Conservation (phyloP, 192 early-diverging fungal genomes). For the Pilaira anomala region DNA sequence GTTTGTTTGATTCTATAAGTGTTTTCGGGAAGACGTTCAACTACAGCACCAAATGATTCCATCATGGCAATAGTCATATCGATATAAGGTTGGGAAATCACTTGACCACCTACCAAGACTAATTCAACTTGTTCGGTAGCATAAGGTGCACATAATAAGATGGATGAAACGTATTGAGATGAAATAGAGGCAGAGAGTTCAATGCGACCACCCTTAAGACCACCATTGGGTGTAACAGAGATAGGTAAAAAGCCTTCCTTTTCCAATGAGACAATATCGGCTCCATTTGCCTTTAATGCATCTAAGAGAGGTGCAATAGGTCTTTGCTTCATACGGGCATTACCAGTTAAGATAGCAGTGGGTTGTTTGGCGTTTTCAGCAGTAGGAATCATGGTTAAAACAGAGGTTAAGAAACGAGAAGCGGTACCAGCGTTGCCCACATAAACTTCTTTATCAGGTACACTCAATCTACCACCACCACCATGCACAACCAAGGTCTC, state of each 20-base stretch:
- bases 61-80: conserved; percentile 99
- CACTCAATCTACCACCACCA: conserved; percentile 70
- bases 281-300: conserved; percentile 81
- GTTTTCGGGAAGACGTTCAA: conserved; percentile 70
- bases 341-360: conserved; percentile 80
- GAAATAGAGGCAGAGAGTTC: conserved; percentile 89
- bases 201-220: conserved; percentile 85
- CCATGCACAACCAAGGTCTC: conserved; percentile 83
- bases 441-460: conserved; percentile 79
- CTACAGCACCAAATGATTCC: conserved; percentile 85
- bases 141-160: conserved; percentile 94
- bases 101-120: conserved; percentile 84
- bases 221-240: conserved; percentile 67
- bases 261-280: conserved; percentile 72
- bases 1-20: conserved; percentile 80
- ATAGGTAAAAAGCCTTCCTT: conserved; percentile 85
- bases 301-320: conserved; percentile 88
- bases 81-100: conserved; percentile 97
- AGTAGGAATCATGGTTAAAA: conserved; percentile 70
- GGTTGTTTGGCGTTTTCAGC: conserved; percentile 26
- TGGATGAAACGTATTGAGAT: conserved; percentile 97
- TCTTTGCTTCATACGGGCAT: conserved; percentile 96
- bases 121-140: conserved; percentile 75
- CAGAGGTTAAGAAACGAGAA: conserved; percentile 89
- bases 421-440: conserved; percentile 98